Conservation (phyloP, 495 filamentous ascomycete genomes). For the Hypomontagnella monticulosa region DNA sequence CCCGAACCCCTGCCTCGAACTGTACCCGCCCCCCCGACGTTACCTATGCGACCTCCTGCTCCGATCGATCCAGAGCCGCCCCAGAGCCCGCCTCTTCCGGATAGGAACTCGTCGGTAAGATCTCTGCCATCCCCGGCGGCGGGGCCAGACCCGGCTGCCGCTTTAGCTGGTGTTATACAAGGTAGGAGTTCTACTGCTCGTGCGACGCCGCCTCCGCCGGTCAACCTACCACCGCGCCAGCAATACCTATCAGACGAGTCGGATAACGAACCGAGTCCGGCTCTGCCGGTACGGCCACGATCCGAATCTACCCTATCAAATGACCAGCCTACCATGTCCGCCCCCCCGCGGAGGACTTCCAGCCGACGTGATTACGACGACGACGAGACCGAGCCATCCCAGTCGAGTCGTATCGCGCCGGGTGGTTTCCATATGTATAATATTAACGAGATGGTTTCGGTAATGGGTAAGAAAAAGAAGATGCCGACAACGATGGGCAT, state of each 20-base stretch:
- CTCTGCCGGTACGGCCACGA: slow-evolving; percentile 73
- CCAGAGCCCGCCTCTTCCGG: slow-evolving; percentile 51
- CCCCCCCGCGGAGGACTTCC: slow-evolving; percentile 40
- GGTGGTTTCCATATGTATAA: slow-evolving; percentile 93
- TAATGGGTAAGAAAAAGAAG: slow-evolving; percentile 96
- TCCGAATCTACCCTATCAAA: slow-evolving; percentile 66
- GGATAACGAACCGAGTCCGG: slow-evolving; percentile 69
- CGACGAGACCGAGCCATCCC: slow-evolving; percentile 36
- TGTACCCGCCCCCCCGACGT: slow-evolving; percentile 28
- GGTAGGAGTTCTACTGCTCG: slow-evolving; percentile 38
- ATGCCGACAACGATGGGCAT: slow-evolving; percentile 94
- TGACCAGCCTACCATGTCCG: slow-evolving; percentile 58
- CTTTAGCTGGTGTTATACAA: slow-evolving; percentile 51
- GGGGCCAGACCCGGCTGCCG: slow-evolving; percentile 41
- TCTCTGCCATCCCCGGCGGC: slow-evolving; percentile 29
- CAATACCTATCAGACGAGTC: slow-evolving; percentile 70
- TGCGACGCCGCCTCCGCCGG: slow-evolving; percentile 37
- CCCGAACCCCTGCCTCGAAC: slow-evolving; percentile 15
- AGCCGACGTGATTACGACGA: slow-evolving; percentile 41
- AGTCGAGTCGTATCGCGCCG: slow-evolving; percentile 61
- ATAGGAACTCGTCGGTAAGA: slow-evolving; percentile 36
- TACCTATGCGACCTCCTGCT: slow-evolving; percentile 38
- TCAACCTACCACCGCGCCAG: slow-evolving; percentile 51
- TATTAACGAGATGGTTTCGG: slow-evolving; percentile 94
- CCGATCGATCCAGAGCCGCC: slow-evolving; percentile 54